A percentile compares a stretch with the other conserved stretches of the same genome.
Conservation (phyloP, 768 basidiomycete genomes). For the Lactarius sanguifluus region DNA sequence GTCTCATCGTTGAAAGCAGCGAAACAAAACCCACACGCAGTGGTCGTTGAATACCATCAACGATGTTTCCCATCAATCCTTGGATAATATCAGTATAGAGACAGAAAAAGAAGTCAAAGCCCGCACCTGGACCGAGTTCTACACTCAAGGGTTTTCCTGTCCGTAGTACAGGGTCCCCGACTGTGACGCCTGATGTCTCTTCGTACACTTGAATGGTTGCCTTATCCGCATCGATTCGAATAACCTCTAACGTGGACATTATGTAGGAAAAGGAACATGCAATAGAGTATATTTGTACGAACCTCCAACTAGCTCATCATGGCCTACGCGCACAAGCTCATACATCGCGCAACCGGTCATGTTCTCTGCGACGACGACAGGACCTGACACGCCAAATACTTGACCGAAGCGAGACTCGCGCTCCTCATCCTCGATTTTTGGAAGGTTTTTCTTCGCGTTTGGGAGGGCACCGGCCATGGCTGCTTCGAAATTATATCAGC, state of each 20-base stretch:
- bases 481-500: not conserved
- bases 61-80: constrained; percentile 99
- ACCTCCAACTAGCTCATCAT: constrained; percentile 98
- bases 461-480: constrained; percentile 90
- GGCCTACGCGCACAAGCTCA: constrained; percentile 96
- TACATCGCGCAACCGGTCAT: constrained; percentile 97
- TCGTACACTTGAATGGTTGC: constrained; percentile 99
- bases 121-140: constrained; percentile 89
- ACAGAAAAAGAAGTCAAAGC: constrained; percentile 29
- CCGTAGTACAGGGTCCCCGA: constrained; percentile 95
- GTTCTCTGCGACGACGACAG: constrained; percentile 96
- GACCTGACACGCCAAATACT: constrained; percentile 95
- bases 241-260: constrained; percentile 76
- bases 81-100: constrained; percentile 15
- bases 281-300: constrained; percentile 31
- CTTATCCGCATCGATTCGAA: constrained; percentile 97
- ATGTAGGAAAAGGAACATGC: not conserved
- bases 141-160: constrained; percentile 98
- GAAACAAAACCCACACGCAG: constrained; percentile 58
- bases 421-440: constrained; percentile 89
- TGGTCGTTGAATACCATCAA: constrained; percentile 95
- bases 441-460: constrained; percentile 84
- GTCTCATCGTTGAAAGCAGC: constrained; percentile 16
- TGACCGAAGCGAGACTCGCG: constrained; percentile 82
- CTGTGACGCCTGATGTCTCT: constrained; percentile 98